Percentiles rank a stretch among this genome's conserved stretches.
Evolutionary conservation across 2,329 filamentous ascomycete species (phyloP).

Genomic region (Penicillium sp.): DNA sequence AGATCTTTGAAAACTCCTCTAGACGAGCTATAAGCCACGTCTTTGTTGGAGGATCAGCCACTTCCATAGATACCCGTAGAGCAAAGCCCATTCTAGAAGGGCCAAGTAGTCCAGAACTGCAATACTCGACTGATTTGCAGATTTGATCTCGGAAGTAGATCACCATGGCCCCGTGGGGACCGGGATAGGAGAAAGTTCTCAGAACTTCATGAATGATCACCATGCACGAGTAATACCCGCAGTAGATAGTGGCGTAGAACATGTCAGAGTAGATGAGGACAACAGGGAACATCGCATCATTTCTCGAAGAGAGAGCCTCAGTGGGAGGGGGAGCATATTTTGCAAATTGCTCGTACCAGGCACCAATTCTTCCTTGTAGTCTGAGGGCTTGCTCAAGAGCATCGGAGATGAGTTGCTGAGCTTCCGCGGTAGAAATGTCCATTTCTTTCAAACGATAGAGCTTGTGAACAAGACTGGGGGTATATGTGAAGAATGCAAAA

Average conservation of each 20-base stretch:
- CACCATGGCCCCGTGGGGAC: conserved; percentile 28
- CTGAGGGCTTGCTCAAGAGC: conserved; percentile 22
- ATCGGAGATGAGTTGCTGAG: conserved; percentile 17
- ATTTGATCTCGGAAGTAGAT: conserved; percentile 33
- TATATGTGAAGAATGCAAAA: conserved; percentile 31
- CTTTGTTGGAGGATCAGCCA: conserved; percentile 27
- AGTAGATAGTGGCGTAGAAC: conserved; percentile 28
- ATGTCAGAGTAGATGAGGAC: conserved; percentile 28
- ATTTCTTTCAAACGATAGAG: conserved; percentile 27
- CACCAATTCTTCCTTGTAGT: conserved; percentile 23
- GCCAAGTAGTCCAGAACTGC: conserved; percentile 27
- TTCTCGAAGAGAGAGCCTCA: conserved; percentile 23
- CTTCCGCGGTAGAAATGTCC: conserved; percentile 14
- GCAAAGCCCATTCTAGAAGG: conserved; percentile 34
- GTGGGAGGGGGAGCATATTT: conserved; percentile 20
- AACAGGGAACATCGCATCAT: conserved; percentile 25
- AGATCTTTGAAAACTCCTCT: conserved; percentile 28
- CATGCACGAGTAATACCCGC: conserved; percentile 34
- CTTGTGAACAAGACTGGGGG: conserved; percentile 32
- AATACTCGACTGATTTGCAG: conserved; percentile 36
- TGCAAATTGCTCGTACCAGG: conserved; percentile 29
- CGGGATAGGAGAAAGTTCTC: conserved; percentile 25
- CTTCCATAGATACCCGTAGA: conserved; percentile 31
- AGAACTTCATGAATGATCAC: conserved; percentile 32
- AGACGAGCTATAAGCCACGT: conserved; percentile 30